phyloP scores from a whole-genome alignment of 257 asterid genomes.

The Nicotiana tabacum region DNA sequence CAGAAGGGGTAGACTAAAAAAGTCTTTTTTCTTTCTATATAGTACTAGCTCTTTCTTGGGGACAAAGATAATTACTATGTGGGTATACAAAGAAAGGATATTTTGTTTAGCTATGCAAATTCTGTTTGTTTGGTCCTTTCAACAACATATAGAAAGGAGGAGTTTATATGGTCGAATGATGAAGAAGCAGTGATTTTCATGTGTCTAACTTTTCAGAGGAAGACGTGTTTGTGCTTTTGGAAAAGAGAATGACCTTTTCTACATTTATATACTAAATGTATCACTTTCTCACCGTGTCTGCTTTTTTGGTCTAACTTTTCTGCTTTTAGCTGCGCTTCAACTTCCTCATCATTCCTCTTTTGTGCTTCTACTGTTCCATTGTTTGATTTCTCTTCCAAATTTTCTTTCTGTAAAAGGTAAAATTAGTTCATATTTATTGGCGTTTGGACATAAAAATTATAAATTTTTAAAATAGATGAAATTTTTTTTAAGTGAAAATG shows the following conservation, averaged over 20 bases:
- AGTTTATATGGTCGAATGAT: not conserved
- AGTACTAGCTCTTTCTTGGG: not conserved
- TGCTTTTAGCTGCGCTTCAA: conserved; percentile 9
- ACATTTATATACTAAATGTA: not conserved
- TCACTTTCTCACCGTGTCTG: not conserved
- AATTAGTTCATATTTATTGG: too few species aligned
- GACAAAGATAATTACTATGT: not conserved
- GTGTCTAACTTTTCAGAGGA: not conserved
- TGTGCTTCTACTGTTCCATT: conserved; percentile 9
- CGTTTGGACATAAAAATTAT: too few species aligned
- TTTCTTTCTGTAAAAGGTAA: too few species aligned
- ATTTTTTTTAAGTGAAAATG: too few species aligned
- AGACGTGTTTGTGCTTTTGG: not conserved
- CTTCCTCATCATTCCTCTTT: conserved; percentile 22
- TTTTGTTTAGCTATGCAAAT: not conserved
- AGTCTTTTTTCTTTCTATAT: not conserved
- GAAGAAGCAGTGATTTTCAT: conserved; percentile 2
- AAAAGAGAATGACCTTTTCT: not conserved
- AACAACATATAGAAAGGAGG: not conserved
- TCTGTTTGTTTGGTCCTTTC: not conserved
- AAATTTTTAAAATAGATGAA: too few species aligned
- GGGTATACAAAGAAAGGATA: not conserved
- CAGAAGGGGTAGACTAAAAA: not conserved
- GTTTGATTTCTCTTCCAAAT: not conserved
- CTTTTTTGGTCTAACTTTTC: conserved; percentile 3